Percentiles rank a stretch among this genome's conserved stretches.
Conservation (phyloP, 23 red algal species). For the Gracilaria vermiculophylla region DNA sequence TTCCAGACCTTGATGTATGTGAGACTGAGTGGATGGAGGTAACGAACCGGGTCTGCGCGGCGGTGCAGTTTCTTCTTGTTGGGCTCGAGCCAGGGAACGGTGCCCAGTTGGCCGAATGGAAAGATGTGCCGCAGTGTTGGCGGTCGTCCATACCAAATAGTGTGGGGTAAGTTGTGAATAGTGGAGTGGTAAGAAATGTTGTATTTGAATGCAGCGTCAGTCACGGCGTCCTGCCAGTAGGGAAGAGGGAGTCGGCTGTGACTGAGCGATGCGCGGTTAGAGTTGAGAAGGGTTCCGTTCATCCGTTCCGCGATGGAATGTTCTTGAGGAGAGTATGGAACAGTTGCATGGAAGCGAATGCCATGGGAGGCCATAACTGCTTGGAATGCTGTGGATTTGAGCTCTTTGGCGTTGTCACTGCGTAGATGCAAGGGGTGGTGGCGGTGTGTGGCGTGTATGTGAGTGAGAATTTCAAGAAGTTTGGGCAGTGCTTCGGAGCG, state of each 20-base stretch:
- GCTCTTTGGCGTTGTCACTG: constrained; percentile 10
- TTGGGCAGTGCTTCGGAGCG: not conserved
- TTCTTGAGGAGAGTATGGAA: not conserved
- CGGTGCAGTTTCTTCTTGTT: not conserved
- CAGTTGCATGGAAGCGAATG: not conserved
- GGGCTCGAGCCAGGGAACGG: not conserved
- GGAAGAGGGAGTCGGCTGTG: not conserved
- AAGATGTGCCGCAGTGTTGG: not conserved
- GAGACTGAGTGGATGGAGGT: not conserved
- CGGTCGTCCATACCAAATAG: not conserved
- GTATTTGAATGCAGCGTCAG: constrained; percentile 3
- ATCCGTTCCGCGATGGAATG: not conserved
- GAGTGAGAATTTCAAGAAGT: not conserved
- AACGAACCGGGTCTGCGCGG: not conserved
- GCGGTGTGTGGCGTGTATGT: not conserved
- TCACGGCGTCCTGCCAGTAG: not conserved
- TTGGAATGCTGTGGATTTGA: not conserved
- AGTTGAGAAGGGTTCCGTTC: not conserved
- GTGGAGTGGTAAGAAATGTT: not conserved
- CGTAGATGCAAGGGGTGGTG: not conserved
- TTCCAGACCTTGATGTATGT: not conserved
- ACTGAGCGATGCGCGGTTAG: not conserved
- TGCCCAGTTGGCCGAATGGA: not conserved
- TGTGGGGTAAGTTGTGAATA: not conserved
- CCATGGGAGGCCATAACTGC: not conserved